Evolutionary conservation across 2,329 filamentous ascomycete species (phyloP).

Genomic region (Tolypocladium ovalisporum): DNA sequence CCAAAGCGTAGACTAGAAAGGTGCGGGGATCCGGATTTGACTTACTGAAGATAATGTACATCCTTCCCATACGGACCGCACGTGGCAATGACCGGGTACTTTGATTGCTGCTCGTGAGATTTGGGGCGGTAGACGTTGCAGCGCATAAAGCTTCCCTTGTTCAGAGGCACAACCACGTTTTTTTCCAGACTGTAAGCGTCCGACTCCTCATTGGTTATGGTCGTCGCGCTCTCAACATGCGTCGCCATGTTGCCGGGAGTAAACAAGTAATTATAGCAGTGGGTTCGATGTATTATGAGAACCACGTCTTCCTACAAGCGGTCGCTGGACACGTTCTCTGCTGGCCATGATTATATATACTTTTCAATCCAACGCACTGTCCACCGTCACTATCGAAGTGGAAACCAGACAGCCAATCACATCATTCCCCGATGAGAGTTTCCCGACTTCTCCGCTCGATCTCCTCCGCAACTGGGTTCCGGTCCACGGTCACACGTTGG

Average conservation of each 20-base stretch:
- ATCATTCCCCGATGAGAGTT: neutral
- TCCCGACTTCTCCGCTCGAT: neutral
- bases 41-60: slow-evolving; percentile 46
- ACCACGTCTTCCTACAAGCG: no score
- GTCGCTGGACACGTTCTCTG: no score
- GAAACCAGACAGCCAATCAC: neutral
- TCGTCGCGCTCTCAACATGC: no score
- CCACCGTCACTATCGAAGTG: neutral
- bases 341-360: neutral
- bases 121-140: slow-evolving; percentile 28
- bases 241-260: no score
- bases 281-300: no score
- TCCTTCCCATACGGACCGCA: slow-evolving; percentile 69
- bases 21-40: neutral
- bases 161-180: neutral
- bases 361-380: no score
- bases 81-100: slow-evolving; percentile 51
- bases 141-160: slow-evolving; percentile 13
- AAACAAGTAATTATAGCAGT: no score
- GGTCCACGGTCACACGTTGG: no score
- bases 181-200: neutral
- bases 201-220: neutral
- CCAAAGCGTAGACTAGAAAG: neutral
- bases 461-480: neutral
- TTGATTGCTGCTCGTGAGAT: slow-evolving; percentile 1